Base-by-base conservation (phyloP, 139 green algal species). In the Trebouxia sp. region DNA sequence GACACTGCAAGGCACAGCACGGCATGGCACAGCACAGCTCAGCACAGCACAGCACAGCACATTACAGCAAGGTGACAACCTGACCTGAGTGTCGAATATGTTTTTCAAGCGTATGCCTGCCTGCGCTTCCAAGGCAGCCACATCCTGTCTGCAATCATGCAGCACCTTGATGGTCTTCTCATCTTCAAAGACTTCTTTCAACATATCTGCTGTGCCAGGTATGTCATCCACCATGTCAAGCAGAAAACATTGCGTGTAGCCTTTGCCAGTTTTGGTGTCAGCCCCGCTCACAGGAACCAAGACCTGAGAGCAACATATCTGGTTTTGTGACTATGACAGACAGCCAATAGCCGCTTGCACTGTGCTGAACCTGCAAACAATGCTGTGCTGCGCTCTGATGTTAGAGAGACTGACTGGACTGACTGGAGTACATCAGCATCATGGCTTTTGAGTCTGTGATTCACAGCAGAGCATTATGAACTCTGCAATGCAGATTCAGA, bases 81-180 rank as follows among this genome's bases (percentile, higher is more conserved):
- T 66, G 35, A n/a, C 55, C 55, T 66, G 55, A 5, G 55, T 66
- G 55, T 66, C 55, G 37, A 38, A 66, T 3, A 66, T 37, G 26
- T n/a, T 66, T n/a, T 37, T 66, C 20, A 66, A 28, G 3, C 12
- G 4, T 14, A 66, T 66, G 55, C 55, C 55, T 37, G 22, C 26
- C 55, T 66, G 55, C 55, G 37, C 55, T 37, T 38, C 2, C 24
- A 66, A 9, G 12, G 55, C 55, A 38, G 55, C 55, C 37, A n/a
- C 55, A 9, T 66, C 55, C 55, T 66, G 55, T n/a, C 55, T 35
- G 55, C 55, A 66, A n/a, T 66, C 55, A 28, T 66, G 55, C 55
- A 66, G 26, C 5, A 66, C 55, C 37, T 66, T 66, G 15, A 66
- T 9, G 26, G 37, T 66, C 20, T 4, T 28, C 12, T 5, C 24